Evolutionary conservation across 2,329 filamentous ascomycete species (phyloP).

Genomic region (Paracamarosporium sp.): DNA sequence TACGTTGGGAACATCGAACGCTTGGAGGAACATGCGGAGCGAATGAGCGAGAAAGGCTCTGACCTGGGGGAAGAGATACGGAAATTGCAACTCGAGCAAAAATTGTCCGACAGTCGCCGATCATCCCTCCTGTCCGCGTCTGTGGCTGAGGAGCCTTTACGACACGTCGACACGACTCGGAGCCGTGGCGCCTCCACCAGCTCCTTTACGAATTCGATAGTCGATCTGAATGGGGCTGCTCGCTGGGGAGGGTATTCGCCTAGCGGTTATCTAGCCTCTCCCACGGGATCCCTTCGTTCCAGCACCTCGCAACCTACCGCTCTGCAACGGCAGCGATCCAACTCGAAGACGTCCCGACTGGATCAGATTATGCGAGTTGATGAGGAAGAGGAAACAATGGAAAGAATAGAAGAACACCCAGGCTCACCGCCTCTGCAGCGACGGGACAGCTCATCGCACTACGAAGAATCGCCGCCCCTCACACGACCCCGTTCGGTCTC

Average conservation of each 20-base stretch:
- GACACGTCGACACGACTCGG: conserved; percentile 32
- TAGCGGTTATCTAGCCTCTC: conserved; percentile 71
- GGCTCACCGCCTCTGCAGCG: conserved; percentile 21
- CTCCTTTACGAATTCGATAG: conserved; percentile 65
- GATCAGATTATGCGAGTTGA: conserved; percentile 50
- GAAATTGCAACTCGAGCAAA: conserved; percentile 73
- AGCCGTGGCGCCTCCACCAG: conserved; percentile 51
- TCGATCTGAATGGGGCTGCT: conserved; percentile 71
- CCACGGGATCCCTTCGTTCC: conserved; percentile 65
- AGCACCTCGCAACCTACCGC: conserved; percentile 49
- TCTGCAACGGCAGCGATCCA: conserved; percentile 46
- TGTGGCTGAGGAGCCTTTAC: conserved; percentile 33
- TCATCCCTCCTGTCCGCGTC: conserved; percentile 65
- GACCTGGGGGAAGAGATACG: conserved; percentile 81
- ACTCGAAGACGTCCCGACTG: conserved; percentile 49
- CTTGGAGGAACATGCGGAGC: conserved; percentile 77
- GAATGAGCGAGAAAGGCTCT: conserved; percentile 72
- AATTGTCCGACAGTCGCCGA: conserved; percentile 71
- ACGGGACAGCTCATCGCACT: conserved; percentile 13
- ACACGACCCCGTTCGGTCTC: conserved; percentile 37
- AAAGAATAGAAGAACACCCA: conserved; percentile 14
- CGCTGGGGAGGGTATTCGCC: conserved; percentile 75
- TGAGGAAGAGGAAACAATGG: conserved; percentile 23
- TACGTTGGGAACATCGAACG: conserved; percentile 73
- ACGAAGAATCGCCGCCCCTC: conserved; percentile 25